A percentile compares a stretch with the other conserved stretches of the same genome.
Evolutionary conservation across 129 eudicot species (phyloP).

Genomic region (Arctium minus): DNA sequence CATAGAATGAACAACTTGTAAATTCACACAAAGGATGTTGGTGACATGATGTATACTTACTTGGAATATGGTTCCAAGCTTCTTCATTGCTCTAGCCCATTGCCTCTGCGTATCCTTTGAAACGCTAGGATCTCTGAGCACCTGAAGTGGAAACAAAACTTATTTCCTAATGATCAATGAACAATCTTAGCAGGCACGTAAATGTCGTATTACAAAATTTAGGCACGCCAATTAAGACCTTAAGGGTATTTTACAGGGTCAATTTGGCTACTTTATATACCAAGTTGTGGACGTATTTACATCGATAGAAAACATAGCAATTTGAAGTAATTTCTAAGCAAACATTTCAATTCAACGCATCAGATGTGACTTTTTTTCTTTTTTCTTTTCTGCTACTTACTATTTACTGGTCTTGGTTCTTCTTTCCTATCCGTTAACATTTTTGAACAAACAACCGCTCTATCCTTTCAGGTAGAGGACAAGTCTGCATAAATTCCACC

Average conservation of each 20-base stretch:
- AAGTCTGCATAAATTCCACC: background rate
- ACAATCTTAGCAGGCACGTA: background rate
- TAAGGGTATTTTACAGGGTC: background rate
- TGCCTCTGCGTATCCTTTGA: constrained; percentile 45
- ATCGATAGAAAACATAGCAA: background rate
- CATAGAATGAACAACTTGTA: background rate
- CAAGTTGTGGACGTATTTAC: background rate
- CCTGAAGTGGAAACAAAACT: constrained; percentile 23
- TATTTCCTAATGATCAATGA: background rate
- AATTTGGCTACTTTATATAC: background rate
- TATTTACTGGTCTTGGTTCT: background rate
- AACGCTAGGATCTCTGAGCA: constrained; percentile 46
- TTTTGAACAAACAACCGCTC: background rate
- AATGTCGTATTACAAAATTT: background rate
- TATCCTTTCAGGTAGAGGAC: too few relatives aligned
- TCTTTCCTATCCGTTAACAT: background rate
- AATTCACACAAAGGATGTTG: background rate
- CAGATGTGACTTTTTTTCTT: background rate
- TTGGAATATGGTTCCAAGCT: constrained; percentile 53
- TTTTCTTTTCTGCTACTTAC: background rate
- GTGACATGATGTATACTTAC: constrained; percentile 28
- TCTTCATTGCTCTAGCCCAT: constrained; percentile 49
- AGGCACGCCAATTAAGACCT: background rate
- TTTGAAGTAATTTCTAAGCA: background rate
- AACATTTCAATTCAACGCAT: background rate